These are phyloP conservation scores for Calocybe gambosa DNA, from an alignment of 1,284 basidiomycete species.

Conservation along the genomic window DNA sequence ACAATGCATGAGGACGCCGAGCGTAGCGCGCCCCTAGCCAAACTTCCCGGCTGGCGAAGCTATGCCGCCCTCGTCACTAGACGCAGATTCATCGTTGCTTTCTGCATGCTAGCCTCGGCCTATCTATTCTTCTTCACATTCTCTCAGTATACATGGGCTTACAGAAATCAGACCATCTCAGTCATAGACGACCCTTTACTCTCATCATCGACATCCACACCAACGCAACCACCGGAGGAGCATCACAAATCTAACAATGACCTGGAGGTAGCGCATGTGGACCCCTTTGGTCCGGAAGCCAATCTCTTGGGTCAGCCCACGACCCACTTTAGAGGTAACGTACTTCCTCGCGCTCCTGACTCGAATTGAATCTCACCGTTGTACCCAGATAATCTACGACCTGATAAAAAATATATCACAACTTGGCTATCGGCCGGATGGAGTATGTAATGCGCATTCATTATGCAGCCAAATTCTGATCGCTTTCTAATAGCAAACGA, in stretches of 20 bases:
- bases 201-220: neutral
- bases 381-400: slow-evolving; percentile 40
- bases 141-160: slow-evolving; percentile 22
- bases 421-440: slow-evolving; percentile 67
- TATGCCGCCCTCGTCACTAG: slow-evolving; percentile 3
- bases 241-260: neutral
- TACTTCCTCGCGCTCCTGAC: neutral
- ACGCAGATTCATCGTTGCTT: slow-evolving; percentile 10
- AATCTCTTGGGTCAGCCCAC: slow-evolving; percentile 48
- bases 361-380: neutral
- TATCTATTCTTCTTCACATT: slow-evolving; percentile 29
- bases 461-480: slow-evolving; percentile 6
- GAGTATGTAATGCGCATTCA: slow-evolving; percentile 37
- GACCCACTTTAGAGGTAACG: slow-evolving; percentile 44
- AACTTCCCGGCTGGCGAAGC: slow-evolving; percentile 5
- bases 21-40: slow-evolving; percentile 1
- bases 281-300: slow-evolving; percentile 22
- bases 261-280: slow-evolving; percentile 8
- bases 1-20: slow-evolving; percentile 15
- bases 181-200: slow-evolving; percentile 3
- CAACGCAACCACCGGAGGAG: neutral
- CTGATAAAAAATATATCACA: slow-evolving; percentile 57
- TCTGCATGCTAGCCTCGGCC: slow-evolving; percentile 25
- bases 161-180: slow-evolving; percentile 10
- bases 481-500: slow-evolving; percentile 48